phyloP scores from a whole-genome alignment of 1,139 yeast species.

The Kurtzmaniella natalensis region DNA sequence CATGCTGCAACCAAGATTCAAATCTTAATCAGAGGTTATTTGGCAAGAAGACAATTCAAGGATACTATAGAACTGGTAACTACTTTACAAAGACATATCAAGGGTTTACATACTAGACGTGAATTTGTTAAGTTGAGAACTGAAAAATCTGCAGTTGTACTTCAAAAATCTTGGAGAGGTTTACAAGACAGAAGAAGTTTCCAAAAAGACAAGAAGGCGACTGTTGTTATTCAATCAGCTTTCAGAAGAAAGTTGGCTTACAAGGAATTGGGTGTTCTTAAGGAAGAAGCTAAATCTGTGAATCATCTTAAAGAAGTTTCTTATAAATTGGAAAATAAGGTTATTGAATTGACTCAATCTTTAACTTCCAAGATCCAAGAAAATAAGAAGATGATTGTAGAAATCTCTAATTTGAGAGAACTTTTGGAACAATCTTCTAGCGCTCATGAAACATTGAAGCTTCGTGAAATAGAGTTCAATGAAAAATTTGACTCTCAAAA shows the following conservation, averaged over 20 bases:
- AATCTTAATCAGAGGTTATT: constrained; percentile 63
- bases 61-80: constrained; percentile 48
- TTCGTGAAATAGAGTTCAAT: constrained; percentile 52
- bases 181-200: constrained; percentile 45
- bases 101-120: constrained; percentile 61
- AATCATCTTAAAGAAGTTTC: constrained; percentile 88
- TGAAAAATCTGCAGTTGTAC: constrained; percentile 58
- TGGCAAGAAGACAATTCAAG: constrained; percentile 45
- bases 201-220: constrained; percentile 41
- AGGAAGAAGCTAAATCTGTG: constrained; percentile 85
- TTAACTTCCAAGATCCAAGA: constrained; percentile 75
- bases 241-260: constrained; percentile 75
- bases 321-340: constrained; percentile 91
- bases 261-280: constrained; percentile 57
- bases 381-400: constrained; percentile 64
- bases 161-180: constrained; percentile 71
- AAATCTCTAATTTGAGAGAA: constrained; percentile 53
- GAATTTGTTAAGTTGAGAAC: constrained; percentile 44
- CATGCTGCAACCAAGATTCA: constrained; percentile 72
- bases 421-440: constrained; percentile 56
- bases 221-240: constrained; percentile 71
- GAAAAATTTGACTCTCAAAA: constrained; percentile 43
- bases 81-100: constrained; percentile 61
- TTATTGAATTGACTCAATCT: constrained; percentile 86
- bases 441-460: constrained; percentile 52